Percentiles rank a stretch among this genome's conserved stretches.
These are phyloP conservation scores for Botryotinia calthae DNA, from an alignment of 2,329 filamentous ascomycete genomes.

Conservation along the genomic window DNA sequence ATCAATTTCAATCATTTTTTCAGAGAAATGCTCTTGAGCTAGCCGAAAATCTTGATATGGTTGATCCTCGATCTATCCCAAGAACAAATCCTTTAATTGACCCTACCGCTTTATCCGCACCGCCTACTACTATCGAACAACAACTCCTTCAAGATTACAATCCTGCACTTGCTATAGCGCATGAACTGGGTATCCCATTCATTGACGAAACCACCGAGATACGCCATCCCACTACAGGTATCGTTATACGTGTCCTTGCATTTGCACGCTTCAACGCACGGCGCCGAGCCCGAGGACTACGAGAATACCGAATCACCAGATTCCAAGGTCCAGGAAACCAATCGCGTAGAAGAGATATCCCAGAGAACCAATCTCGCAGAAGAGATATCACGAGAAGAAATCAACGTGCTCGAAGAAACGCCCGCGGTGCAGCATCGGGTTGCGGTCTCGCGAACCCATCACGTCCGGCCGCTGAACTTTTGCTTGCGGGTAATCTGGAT, in stretches of 20 bases:
- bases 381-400: not conserved
- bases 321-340: too few relatives aligned
- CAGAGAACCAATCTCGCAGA: too few relatives aligned
- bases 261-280: too few relatives aligned
- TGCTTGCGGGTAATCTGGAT: too few relatives aligned
- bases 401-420: not conserved
- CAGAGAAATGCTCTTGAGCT: not conserved
- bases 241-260: too few relatives aligned
- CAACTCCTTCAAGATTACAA: not conserved
- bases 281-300: too few relatives aligned
- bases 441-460: too few relatives aligned
- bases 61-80: not conserved
- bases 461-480: too few relatives aligned
- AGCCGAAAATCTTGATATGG: not conserved
- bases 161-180: fast-evolving
- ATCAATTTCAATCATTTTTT: not conserved
- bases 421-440: not conserved
- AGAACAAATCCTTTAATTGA: not conserved
- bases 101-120: not conserved
- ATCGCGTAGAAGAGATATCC: not conserved
- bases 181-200: fast-evolving
- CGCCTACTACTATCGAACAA: not conserved
- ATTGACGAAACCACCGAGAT: too few relatives aligned
- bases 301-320: not conserved
- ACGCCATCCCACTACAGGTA: too few relatives aligned